Evolutionary conservation across 2,329 filamentous ascomycete genomes (phyloP), one percentile per base, ranked within the genome.

Genomic region (Pestalotiopsis sp.): DNA sequence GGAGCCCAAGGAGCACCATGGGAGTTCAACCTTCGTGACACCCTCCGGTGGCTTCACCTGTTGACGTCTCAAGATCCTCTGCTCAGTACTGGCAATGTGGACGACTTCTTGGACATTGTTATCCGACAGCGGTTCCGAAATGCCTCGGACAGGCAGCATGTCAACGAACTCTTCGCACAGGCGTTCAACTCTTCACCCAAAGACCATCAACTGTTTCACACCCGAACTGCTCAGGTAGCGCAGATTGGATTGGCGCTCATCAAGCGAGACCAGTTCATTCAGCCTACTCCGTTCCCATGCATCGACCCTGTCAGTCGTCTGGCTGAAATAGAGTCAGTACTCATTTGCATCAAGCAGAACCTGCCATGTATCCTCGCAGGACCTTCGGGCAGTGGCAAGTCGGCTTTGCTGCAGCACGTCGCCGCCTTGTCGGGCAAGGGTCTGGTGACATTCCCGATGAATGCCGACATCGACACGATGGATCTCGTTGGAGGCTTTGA

Each of bases 401-500:
- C 93, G 1, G 88, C 89, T 4, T 85, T 97, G 4, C 83, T 99
- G 14, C 87, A 91, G 69, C 91, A 95, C 71, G 85, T 97, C 36
- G 95, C 96, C n/a, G 91, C 92, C 13, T 82, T 92, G 27, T 89
- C 89, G 57, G 96, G 96, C 27, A 92, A 92, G 67, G 85, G 90
- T 1, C 83, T 98, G 3, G 88, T 95, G 39, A 92, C 94, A 17
- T 93, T 98, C 74, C 91, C 95, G 0, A 90, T 99, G 81, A 99
- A 97, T 77, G 92, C 95, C 6, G 97, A 99, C 75, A 93, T 97
- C 59, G 96, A 99, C 79, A 95, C 95, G 0, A 97, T 97, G 90
- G 96, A 99, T 80, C 89, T 99, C 68, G 93, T 99, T 68, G 96
- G 96, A 75, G 96, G 96, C 0, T 99, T 97, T 77, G 96, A 99